A percentile compares a stretch with the other conserved stretches of the same genome.
Conservation (phyloP, 1,284 basidiomycete species). For the Gymnopus androsaceus region DNA sequence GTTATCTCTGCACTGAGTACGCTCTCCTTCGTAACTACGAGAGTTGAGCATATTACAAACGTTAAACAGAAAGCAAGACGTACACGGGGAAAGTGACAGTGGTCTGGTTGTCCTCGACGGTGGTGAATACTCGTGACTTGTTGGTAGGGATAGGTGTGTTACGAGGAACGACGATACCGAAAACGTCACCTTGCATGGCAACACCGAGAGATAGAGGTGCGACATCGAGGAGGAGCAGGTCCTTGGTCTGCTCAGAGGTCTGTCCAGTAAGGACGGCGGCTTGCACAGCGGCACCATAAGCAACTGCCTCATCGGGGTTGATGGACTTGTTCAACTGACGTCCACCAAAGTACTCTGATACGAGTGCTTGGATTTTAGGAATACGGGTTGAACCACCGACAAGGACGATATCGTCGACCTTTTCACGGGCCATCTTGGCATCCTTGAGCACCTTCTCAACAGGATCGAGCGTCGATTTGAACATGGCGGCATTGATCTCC, state of each 20-base stretch:
- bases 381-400: constrained; percentile 99
- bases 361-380: constrained; percentile 97
- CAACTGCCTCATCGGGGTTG: constrained; percentile 95
- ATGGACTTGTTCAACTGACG: constrained; percentile 99
- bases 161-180: constrained; percentile 94
- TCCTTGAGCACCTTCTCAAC: constrained; percentile 99
- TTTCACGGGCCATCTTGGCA: constrained; percentile 94
- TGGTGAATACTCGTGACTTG: constrained; percentile 95
- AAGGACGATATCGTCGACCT: constrained; percentile 99
- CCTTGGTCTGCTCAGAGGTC: constrained; percentile 94
- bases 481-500: constrained; percentile 93
- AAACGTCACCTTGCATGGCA: constrained; percentile 97
- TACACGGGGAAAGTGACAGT: constrained; percentile 96
- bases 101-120: constrained; percentile 98
- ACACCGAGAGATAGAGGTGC: constrained; percentile 96
- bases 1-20: constrained; percentile 96
- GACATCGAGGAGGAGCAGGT: constrained; percentile 94
- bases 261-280: constrained; percentile 95
- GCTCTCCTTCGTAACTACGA: constrained; percentile 89
- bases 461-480: constrained; percentile 97
- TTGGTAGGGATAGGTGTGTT: constrained; percentile 98
- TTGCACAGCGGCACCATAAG: constrained; percentile 96
- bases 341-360: constrained; percentile 97
- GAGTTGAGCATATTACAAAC: constrained; percentile 14
- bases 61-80: constrained; percentile 27